phyloP scores from a whole-genome alignment of 768 basidiomycete genomes.

The Hygrophoropsis aurantiaca region DNA sequence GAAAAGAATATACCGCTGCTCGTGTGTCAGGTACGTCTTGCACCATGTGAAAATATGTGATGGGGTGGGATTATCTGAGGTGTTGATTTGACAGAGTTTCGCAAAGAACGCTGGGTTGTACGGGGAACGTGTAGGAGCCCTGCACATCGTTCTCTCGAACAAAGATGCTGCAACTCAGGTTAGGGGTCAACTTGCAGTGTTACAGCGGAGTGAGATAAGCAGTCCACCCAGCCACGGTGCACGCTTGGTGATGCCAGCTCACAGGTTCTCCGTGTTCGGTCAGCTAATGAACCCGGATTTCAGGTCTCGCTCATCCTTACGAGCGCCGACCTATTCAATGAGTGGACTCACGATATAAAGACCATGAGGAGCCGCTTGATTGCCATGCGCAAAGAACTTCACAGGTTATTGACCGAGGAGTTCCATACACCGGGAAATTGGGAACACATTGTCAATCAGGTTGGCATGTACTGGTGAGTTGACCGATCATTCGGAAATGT shows the following conservation, averaged over 20 bases:
- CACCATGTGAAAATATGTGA: not conserved
- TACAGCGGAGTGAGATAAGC: constrained; percentile 93
- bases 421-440: constrained; percentile 88
- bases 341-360: constrained; percentile 89
- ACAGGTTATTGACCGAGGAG: constrained; percentile 70
- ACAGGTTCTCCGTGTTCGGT: not conserved
- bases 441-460: constrained; percentile 95
- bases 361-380: constrained; percentile 95
- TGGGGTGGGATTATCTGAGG: too few relatives aligned
- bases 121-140: constrained; percentile 89
- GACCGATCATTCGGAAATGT: not conserved
- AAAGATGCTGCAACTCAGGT: constrained; percentile 70
- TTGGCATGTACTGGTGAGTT: constrained; percentile 93
- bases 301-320: constrained; percentile 87
- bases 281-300: constrained; percentile 3
- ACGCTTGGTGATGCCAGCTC: constrained; percentile 59
- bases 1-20: constrained; percentile 71
- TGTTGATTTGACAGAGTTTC: constrained; percentile 67
- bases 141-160: constrained; percentile 73
- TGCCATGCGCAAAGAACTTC: constrained; percentile 81
- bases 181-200: constrained; percentile 85
- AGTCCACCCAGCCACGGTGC: constrained; percentile 93
- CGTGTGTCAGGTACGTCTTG: constrained; percentile 75
- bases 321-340: constrained; percentile 66
- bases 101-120: constrained; percentile 97